Base-by-base conservation (phyloP, 164 flowering plant species). In the Buxus sempervirens region DNA sequence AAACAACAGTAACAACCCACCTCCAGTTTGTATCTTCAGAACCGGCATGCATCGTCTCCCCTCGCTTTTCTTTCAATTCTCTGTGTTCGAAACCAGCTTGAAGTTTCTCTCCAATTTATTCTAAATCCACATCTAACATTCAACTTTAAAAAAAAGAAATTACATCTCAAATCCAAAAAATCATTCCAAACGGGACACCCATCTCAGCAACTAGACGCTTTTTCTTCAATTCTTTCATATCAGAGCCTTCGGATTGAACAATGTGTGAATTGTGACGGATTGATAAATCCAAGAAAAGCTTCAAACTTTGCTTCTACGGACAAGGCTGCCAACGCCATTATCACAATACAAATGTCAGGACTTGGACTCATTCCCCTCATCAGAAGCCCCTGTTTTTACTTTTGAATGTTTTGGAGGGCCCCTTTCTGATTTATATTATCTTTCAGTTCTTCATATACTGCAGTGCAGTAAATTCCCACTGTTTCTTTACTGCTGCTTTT, bases 11-110 rank as follows among this genome's bases (percentile, higher is more conserved):
- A 57, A 25, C 42, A 59, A 76, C 82, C 75, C 75, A 83, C 87
- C 85, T 80, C 78, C 76, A 66, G 68, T 75, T 72, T 54, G 53
- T 20, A 51, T 72, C 82, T 55, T 60, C 82, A 73, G 54, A 62
- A 48, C 22, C 51, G 57, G 58, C 64, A 25, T 63, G 51, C 79
- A 77, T 75, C 62, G 54, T 72, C 54, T 63, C 49, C 32, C 36
- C 49, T 58, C 60, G 54, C 57, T 72, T 53, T 38, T 51, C 48
- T 41, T n/a, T n/a, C n/a, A n/a, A n/a, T n/a, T n/a, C n/a, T n/a
- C n/a, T n/a, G n/a, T n/a, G n/a, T n/a, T 58, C 32, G 21, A 55
- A 55, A 70, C 55, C 13, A 42, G 41, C 53, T 57, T 42, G 13
- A 41, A 58, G 18, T 26, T 64, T 48, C 55, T 42, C 69, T 48